These are phyloP conservation scores for Talaromyces sp. DNA, from an alignment of 2,329 filamentous ascomycete species.

Conservation along the genomic window DNA sequence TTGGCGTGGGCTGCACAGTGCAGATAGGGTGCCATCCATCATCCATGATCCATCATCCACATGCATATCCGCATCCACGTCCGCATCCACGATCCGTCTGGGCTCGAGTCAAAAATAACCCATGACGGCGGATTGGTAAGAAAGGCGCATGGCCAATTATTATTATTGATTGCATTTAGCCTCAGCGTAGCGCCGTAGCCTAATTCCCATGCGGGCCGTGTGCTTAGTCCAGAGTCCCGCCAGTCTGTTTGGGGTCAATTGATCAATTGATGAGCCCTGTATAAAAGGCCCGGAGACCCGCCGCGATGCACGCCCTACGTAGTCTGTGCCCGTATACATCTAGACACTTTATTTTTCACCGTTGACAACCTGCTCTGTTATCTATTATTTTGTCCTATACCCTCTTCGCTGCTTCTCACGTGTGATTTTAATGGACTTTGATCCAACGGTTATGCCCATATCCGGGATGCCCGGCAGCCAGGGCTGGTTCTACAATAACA, in stretches of 20 bases:
- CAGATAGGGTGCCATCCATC: background rate
- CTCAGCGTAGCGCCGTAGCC: background rate
- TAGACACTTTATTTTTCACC: background rate
- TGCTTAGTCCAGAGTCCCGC: background rate
- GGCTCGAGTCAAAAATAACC: background rate
- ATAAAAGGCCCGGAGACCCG: background rate
- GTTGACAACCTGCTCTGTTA: background rate
- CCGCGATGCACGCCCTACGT: background rate
- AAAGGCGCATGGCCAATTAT: background rate
- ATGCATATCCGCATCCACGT: no score
- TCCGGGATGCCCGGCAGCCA: background rate
- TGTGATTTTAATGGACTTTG: background rate
- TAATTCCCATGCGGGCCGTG: background rate
- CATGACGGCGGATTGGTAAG: background rate
- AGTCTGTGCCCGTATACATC: background rate
- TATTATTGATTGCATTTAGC: background rate
- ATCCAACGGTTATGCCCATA: constrained; percentile 2
- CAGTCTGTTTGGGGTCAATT: background rate
- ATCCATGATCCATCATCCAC: no score
- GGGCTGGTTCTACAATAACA: constrained; percentile 3
- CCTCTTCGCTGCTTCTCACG: background rate
- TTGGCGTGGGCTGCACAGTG: background rate
- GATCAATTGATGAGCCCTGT: background rate
- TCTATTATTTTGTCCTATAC: background rate
- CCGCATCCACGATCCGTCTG: background rate